phyloP scores from a whole-genome alignment of 352 stramenopile genomes.

The Pythium dissotocum region DNA sequence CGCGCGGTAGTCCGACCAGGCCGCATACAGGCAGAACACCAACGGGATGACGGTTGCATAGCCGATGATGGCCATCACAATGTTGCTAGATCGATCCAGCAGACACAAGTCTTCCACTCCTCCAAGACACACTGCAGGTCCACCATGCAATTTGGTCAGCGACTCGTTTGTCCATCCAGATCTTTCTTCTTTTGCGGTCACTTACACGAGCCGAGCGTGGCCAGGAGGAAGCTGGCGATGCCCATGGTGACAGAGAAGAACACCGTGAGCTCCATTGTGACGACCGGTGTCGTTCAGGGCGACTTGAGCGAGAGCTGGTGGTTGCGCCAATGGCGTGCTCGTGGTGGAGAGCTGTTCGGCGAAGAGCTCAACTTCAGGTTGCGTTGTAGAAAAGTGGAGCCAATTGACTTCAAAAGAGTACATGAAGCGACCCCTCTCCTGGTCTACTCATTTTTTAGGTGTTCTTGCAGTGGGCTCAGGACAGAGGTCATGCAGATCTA shows the following conservation, averaged over 20 bases:
- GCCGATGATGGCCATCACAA: slow-evolving; percentile 64
- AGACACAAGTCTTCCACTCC: slow-evolving; percentile 40
- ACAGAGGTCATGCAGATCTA: too few relatives aligned
- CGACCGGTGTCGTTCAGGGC: neutral
- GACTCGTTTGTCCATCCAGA: neutral
- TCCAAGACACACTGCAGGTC: slow-evolving; percentile 34
- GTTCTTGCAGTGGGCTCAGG: too few relatives aligned
- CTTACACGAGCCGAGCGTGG: slow-evolving; percentile 43
- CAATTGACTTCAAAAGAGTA: neutral
- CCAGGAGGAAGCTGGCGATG: slow-evolving; percentile 42
- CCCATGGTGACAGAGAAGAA: slow-evolving; percentile 51
- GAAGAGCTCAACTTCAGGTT: neutral
- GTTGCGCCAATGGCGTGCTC: neutral
- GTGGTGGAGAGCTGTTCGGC: neutral
- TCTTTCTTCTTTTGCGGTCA: neutral
- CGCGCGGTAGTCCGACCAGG: slow-evolving; percentile 36
- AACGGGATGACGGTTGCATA: slow-evolving; percentile 48
- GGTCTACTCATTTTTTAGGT: too few relatives aligned
- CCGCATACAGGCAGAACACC: slow-evolving; percentile 35
- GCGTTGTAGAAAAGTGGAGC: neutral
- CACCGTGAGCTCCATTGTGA: slow-evolving; percentile 55
- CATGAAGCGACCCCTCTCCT: too few relatives aligned
- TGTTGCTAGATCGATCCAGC: slow-evolving; percentile 45
- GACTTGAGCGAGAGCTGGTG: neutral
- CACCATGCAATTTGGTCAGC: neutral